Evolutionary conservation across 1,284 basidiomycete species (phyloP).

Genomic region (Ceratorhiza oryzae-sativae): DNA sequence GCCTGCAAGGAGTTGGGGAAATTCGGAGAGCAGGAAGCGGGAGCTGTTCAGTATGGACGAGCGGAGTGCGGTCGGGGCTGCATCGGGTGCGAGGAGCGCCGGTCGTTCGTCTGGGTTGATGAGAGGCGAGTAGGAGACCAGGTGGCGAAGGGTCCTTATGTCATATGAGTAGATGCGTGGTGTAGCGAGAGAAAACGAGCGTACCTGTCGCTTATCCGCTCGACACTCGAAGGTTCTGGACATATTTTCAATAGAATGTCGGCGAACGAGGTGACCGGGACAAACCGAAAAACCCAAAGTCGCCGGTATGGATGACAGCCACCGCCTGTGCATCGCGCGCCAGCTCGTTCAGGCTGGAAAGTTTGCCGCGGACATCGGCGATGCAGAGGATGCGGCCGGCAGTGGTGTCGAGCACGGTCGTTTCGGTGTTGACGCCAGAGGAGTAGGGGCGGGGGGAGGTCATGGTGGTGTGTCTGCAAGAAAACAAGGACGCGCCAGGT

Average conservation of each 20-base stretch:
- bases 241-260: conserved; percentile 1
- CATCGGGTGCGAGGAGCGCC: conserved; percentile 74
- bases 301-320: conserved; percentile 97
- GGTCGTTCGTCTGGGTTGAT: conserved; percentile 83
- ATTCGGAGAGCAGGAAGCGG: conserved; percentile 85
- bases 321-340: conserved; percentile 88
- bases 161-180: conserved; percentile 6
- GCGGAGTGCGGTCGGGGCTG: conserved; percentile 62
- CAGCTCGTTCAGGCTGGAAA: conserved; percentile 88
- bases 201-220: conserved; percentile 87
- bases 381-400: conserved; percentile 93
- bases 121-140: conserved; percentile 97
- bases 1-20: conserved; percentile 88
- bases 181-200: conserved; percentile 40
- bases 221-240: conserved; percentile 78
- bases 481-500: conserved; percentile 4
- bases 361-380: conserved; percentile 91
- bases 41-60: conserved; percentile 58
- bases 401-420: conserved; percentile 73
- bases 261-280: conserved; percentile 32
- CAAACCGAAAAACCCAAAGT: conserved; percentile 97
- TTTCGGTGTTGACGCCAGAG: conserved; percentile 70
- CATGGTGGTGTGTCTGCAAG: conserved; percentile 6
- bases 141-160: conserved; percentile 82
- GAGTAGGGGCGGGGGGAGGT: conserved; percentile 9